Conservation (phyloP, 2,329 filamentous ascomycete genomes). For the Phaeosphaeriaceae sp. region DNA sequence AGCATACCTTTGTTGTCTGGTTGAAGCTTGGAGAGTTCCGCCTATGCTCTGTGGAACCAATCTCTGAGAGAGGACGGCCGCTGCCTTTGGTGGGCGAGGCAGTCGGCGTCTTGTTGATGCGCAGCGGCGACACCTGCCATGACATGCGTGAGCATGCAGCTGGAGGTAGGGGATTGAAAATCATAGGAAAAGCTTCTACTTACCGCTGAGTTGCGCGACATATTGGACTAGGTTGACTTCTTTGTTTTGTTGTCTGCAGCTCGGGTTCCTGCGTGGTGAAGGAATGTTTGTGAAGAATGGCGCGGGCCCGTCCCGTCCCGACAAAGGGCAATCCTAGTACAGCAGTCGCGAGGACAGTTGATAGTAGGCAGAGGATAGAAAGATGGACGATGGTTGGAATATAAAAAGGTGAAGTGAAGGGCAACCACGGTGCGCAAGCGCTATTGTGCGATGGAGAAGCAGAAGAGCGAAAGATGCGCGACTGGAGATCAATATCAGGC, state of each 20-base stretch:
- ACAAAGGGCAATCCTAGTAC: too few relatives aligned
- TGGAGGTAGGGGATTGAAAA: not conserved
- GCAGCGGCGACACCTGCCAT: conserved; percentile 75
- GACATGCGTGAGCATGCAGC: conserved; percentile 12
- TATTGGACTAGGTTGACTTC: conserved; percentile 20
- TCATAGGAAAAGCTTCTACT: conserved; percentile 17
- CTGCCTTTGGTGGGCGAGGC: conserved; percentile 68
- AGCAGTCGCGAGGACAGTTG: too few relatives aligned
- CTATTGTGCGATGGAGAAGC: conserved; percentile 34
- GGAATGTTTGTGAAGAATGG: conserved; percentile 45
- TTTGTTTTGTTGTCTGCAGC: conserved; percentile 26
- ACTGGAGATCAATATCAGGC: conserved; percentile 20
- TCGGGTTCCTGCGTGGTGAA: conserved; percentile 27
- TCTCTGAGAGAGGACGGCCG: conserved; percentile 77
- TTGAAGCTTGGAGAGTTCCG: conserved; percentile 94
- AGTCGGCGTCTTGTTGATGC: conserved; percentile 74
- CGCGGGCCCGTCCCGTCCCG: conserved; percentile 10
- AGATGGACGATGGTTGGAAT: too few relatives aligned
- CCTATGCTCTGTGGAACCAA: conserved; percentile 83
- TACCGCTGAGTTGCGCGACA: conserved; percentile 52
- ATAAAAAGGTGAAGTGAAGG: conserved; percentile 31
- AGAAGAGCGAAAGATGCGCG: conserved; percentile 30
- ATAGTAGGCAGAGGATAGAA: too few relatives aligned
- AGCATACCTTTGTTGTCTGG: conserved; percentile 70
- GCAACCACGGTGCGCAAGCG: conserved; percentile 34